Evolutionary conservation across 768 basidiomycete genomes (phyloP).

Genomic region (Termitomyces sp.): DNA sequence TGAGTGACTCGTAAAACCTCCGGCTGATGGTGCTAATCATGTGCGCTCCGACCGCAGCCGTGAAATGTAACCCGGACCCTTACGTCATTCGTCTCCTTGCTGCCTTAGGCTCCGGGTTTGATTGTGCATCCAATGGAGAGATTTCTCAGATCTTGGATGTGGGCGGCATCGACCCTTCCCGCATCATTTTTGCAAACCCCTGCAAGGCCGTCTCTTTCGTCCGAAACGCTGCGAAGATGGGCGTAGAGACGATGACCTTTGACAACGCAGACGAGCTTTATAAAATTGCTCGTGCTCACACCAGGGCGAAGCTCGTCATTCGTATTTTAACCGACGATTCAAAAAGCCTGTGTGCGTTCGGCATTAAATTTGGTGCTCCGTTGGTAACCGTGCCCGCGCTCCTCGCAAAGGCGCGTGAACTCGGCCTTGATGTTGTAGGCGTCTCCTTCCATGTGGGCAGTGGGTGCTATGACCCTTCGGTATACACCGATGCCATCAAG

Average conservation of each 20-base stretch:
- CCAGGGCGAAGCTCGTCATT: constrained; percentile 79
- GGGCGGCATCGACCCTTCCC: constrained; percentile 68
- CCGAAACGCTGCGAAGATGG: constrained; percentile 70
- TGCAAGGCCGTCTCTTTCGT: constrained; percentile 97
- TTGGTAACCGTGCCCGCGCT: constrained; percentile 75
- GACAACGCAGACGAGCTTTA: constrained; percentile 95
- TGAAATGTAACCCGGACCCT: constrained; percentile 98
- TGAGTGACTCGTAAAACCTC: constrained; percentile 30
- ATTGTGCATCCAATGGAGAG: constrained; percentile 95
- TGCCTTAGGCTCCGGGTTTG: constrained; percentile 88
- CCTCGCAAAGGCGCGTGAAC: constrained; percentile 71
- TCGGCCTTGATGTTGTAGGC: constrained; percentile 83
- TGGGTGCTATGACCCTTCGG: constrained; percentile 89
- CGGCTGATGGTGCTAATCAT: constrained; percentile 1
- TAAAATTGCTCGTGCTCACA: constrained; percentile 83
- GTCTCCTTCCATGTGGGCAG: constrained; percentile 98
- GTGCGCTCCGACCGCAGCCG: constrained; percentile 45
- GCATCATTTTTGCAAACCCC: constrained; percentile 97
- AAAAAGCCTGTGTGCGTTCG: constrained; percentile 88
- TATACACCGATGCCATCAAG: constrained; percentile 85
- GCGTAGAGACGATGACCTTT: constrained; percentile 95
- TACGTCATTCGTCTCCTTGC: constrained; percentile 89
- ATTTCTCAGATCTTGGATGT: constrained; percentile 75
- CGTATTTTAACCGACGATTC: constrained; percentile 99
- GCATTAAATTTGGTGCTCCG: constrained; percentile 95